These are phyloP conservation scores for Serendipita sp. DNA, from an alignment of 768 basidiomycete species.

Conservation along the genomic window DNA sequence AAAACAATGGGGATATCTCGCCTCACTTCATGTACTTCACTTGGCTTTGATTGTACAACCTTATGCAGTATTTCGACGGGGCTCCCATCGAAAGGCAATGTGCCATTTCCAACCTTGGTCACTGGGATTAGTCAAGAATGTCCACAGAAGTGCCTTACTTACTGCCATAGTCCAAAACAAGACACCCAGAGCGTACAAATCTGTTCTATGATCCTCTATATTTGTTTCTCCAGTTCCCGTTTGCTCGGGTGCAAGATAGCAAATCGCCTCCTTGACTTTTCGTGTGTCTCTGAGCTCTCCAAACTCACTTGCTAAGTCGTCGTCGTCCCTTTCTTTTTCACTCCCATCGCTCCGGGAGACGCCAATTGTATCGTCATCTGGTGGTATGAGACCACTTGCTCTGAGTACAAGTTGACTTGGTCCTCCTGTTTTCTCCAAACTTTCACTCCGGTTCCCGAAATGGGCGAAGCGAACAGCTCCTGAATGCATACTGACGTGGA, in stretches of 20 bases:
- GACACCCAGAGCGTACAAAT: constrained; percentile 57
- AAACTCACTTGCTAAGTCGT: constrained; percentile 19
- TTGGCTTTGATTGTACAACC: constrained; percentile 54
- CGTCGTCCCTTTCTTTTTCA: not conserved
- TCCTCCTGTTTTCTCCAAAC: constrained; percentile 52
- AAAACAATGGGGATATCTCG: constrained; percentile 57
- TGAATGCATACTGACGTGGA: constrained; percentile 53
- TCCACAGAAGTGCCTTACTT: not conserved
- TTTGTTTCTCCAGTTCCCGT: constrained; percentile 58
- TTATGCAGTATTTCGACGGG: constrained; percentile 49
- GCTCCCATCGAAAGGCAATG: constrained; percentile 41
- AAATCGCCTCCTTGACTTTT: constrained; percentile 59
- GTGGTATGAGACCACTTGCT: not conserved
- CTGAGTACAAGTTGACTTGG: constrained; percentile 52
- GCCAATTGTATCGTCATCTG: not conserved
- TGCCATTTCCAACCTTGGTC: constrained; percentile 27
- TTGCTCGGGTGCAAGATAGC: constrained; percentile 62
- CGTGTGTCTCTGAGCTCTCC: constrained; percentile 32
- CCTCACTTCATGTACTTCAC: constrained; percentile 59
- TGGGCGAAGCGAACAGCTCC: constrained; percentile 56
- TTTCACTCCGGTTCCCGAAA: constrained; percentile 57
- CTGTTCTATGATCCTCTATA: constrained; percentile 55
- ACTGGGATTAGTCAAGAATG: not conserved
- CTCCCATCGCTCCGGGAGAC: not conserved
- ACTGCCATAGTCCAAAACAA: not conserved